phyloP scores from a whole-genome alignment of 23 red algal genomes.

The Gracilaria gracilis region DNA sequence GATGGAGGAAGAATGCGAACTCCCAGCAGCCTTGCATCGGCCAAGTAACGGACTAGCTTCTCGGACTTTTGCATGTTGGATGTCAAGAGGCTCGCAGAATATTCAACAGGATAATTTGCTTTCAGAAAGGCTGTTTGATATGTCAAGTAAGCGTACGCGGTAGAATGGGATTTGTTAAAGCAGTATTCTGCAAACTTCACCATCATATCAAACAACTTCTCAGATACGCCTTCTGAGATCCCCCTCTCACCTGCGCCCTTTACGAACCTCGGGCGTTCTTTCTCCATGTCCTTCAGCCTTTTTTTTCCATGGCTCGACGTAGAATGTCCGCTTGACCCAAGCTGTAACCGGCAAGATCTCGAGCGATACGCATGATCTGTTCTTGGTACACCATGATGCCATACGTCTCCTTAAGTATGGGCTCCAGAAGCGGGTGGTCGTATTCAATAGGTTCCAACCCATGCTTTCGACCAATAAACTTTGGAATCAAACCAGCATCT shows the following conservation, averaged over 20 bases:
- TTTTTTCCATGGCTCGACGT: slow-evolving; percentile 97
- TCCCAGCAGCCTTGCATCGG: slow-evolving; percentile 50
- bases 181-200: slow-evolving; percentile 96
- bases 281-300: slow-evolving; percentile 90
- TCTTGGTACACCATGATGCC: slow-evolving; percentile 99
- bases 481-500: slow-evolving; percentile 93
- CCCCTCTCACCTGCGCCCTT: slow-evolving; percentile 69
- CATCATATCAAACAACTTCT: slow-evolving; percentile 88
- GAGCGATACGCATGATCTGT: slow-evolving; percentile 98
- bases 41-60: slow-evolving; percentile 82
- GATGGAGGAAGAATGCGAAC: slow-evolving; percentile 73
- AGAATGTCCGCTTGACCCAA: slow-evolving; percentile 96
- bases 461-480: slow-evolving; percentile 88
- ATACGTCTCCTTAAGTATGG: slow-evolving; percentile 94
- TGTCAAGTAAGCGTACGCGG: slow-evolving; percentile 89
- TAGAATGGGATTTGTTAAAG: slow-evolving; percentile 99
- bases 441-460: slow-evolving; percentile 82
- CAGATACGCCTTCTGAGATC: slow-evolving; percentile 51
- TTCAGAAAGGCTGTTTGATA: slow-evolving; percentile 97
- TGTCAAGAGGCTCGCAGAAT: slow-evolving; percentile 77
- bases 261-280: slow-evolving; percentile 81
- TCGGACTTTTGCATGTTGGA: slow-evolving; percentile 76
- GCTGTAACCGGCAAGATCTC: slow-evolving; percentile 93
- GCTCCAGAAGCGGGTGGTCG: slow-evolving; percentile 81
- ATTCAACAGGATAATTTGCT: slow-evolving; percentile 94